Conservation (phyloP, 106 monocot genomes). For the Platanthera zijinensis region DNA sequence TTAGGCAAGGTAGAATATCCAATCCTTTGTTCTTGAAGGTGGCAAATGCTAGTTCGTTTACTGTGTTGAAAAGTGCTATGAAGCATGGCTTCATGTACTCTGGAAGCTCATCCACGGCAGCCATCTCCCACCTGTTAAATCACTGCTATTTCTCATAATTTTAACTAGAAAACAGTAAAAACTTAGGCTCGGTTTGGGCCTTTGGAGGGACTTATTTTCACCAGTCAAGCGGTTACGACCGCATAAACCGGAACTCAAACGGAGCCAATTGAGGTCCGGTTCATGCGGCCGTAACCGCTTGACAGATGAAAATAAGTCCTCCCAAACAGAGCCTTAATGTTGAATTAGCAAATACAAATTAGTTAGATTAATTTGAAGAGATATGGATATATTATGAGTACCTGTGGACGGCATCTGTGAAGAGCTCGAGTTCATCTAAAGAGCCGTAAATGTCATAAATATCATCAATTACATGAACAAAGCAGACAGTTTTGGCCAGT, state of each 20-base stretch:
- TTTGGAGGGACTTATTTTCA: neutral
- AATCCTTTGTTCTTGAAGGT: neutral
- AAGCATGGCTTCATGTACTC: constrained; percentile 23
- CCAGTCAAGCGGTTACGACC: no score
- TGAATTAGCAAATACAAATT: neutral
- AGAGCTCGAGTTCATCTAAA: constrained; percentile 39
- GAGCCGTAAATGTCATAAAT: constrained; percentile 56
- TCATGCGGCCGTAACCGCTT: no score
- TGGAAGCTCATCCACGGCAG: constrained; percentile 6
- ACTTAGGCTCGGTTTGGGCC: no score
- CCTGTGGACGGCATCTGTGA: constrained; percentile 46
- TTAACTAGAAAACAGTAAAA: neutral
- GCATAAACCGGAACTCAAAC: no score
- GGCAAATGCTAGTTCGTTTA: constrained; percentile 11
- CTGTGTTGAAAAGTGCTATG: constrained; percentile 15
- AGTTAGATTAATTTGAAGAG: neutral
- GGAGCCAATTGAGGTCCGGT: no score
- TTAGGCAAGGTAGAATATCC: neutral
- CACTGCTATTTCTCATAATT: neutral
- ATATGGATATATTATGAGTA: neutral
- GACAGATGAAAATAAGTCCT: no score
- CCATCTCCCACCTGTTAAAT: neutral
- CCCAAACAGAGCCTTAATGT: neutral
- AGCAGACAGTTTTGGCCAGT: constrained; percentile 7
- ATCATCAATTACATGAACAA: constrained; percentile 35